Evolutionary conservation across 106 monocot genomes (phyloP), one percentile per base, ranked within the genome.

Genomic region (Allium cepa): DNA sequence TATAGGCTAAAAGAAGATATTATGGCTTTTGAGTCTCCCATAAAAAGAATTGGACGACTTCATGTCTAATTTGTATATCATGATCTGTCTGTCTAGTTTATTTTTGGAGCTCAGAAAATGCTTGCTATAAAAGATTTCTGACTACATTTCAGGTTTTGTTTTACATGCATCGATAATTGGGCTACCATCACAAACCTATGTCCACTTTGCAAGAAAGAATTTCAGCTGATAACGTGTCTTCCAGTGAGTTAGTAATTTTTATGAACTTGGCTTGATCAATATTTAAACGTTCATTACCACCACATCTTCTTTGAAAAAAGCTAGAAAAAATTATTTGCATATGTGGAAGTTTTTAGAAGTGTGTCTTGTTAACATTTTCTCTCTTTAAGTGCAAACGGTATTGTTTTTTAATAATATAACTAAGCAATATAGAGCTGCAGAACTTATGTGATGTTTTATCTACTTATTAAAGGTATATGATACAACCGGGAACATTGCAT

Each of bases 111-210:
- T 50, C 17, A 8, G 36, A 36, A 66, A 51, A 51, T 66, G 49
- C 49, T 67, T 53, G 52, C 7, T 63, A 7, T 45, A 59, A 17
- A 17, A n/a, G 9, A 49, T 62, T 66, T 8, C 48, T 64, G 78
- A 14, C 11, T 45, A 52, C 28, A 59, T 60, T n/a, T 50, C 76
- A 96, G 96, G 92, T 96, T 92, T 86, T 96, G 96, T 74, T 96
- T 91, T 87, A 71, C 77, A 73, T 96, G 96, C 83, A 92, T 96
- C 66, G 96, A 96, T 74, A 88, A 92, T 64, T 96, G 92, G 96
- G 83, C 92, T 63, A 74, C 81, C 61, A 92, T 96, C 79, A 88
- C 96, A 73, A 96, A 88, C 63, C 88, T 84, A 61, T 96, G 96
- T 71, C 96, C 96, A 63, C 73, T 86, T 73, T 96, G 96, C 88